A percentile compares a stretch with the other conserved stretches of the same genome.
Conservation (phyloP, 1,284 basidiomycete species). For the Heterobasidion occidentale region DNA sequence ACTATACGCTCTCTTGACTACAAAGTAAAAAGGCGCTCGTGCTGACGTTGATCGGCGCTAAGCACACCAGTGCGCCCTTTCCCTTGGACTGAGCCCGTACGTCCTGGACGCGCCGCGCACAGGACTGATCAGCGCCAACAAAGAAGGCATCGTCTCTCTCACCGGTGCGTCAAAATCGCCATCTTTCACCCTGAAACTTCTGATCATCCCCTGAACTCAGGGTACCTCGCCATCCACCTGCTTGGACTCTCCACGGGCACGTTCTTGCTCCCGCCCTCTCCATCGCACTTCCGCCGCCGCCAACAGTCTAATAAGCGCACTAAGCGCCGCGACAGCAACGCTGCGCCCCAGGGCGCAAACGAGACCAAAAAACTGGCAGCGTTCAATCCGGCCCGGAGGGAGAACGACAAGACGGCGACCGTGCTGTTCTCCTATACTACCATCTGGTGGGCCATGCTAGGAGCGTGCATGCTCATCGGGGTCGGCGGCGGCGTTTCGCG, state of each 20-base stretch:
- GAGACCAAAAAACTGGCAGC: constrained; percentile 4
- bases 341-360: constrained; percentile 8
- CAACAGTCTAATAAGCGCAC: constrained; percentile 18
- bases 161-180: constrained; percentile 38
- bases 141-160: constrained; percentile 84
- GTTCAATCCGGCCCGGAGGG: constrained; percentile 23
- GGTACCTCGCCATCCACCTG: constrained; percentile 87
- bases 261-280: constrained; percentile 72
- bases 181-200: not conserved
- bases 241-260: constrained; percentile 81
- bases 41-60: no score
- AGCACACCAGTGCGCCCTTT: constrained; percentile 65
- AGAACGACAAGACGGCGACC: constrained; percentile 64
- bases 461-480: constrained; percentile 28
- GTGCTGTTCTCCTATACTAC: constrained; percentile 74
- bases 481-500: constrained; percentile 60
- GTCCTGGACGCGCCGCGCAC: constrained; percentile 58
- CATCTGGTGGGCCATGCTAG: constrained; percentile 70
- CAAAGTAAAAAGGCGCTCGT: no score
- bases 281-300: constrained; percentile 57
- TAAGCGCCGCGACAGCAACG: constrained; percentile 7
- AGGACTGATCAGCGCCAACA: constrained; percentile 74
- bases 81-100: constrained; percentile 50
- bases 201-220: constrained; percentile 28
- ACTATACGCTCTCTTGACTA: not conserved